phyloP scores from a whole-genome alignment of 1,284 basidiomycete genomes.

The Filobasidium uniguttulatum region DNA sequence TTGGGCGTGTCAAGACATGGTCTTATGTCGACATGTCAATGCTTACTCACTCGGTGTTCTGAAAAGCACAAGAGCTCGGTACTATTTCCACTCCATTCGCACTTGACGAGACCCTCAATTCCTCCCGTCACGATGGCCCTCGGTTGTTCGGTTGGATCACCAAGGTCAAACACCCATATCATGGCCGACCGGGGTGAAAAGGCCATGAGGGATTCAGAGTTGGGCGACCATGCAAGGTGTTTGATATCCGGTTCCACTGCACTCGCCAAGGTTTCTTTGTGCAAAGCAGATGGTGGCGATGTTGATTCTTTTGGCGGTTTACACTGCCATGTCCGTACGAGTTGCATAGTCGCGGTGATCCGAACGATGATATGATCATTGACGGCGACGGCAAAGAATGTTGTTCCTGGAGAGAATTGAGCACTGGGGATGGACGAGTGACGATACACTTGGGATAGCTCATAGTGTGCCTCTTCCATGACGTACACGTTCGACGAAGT shows the following conservation, averaged over 20 bases:
- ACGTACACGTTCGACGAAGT: neutral
- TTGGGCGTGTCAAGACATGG: neutral
- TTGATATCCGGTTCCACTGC: constrained; percentile 41
- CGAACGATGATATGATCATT: constrained; percentile 27
- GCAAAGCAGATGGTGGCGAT: too few relatives aligned
- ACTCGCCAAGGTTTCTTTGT: neutral
- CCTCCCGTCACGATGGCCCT: constrained; percentile 56
- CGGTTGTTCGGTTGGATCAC: constrained; percentile 47
- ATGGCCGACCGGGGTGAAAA: constrained; percentile 51
- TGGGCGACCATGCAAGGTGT: constrained; percentile 63
- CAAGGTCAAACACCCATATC: constrained; percentile 46
- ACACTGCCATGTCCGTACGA: constrained; percentile 29
- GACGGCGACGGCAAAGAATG: constrained; percentile 30
- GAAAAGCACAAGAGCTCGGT: constrained; percentile 70
- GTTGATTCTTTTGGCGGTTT: neutral
- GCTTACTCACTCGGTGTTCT: constrained; percentile 62
- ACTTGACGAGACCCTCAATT: constrained; percentile 64
- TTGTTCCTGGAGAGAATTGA: constrained; percentile 32
- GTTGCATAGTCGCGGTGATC: constrained; percentile 26
- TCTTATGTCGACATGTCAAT: neutral
- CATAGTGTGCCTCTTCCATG: neutral
- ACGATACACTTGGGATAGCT: constrained; percentile 3
- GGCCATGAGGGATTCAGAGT: constrained; percentile 66
- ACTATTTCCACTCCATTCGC: constrained; percentile 73
- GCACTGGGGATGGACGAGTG: constrained; percentile 9